phyloP scores from a whole-genome alignment of 768 basidiomycete genomes.

The Pilatotrama ljubarskyi region DNA sequence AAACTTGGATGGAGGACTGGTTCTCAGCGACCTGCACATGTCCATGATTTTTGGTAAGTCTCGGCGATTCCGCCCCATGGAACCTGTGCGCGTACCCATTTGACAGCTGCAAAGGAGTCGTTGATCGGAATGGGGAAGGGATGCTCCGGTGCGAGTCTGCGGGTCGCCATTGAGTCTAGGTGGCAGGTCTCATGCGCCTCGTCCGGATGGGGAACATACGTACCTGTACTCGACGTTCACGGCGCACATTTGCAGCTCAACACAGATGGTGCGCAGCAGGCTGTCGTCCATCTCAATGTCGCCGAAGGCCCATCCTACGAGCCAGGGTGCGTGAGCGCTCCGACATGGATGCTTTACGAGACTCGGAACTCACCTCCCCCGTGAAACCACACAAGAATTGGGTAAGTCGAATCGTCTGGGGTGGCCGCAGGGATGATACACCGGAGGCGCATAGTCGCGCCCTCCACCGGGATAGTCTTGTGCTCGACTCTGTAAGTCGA shows the following conservation, averaged over 20 bases:
- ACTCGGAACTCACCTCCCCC: conserved; percentile 11
- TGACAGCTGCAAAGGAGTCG: conserved; percentile 27
- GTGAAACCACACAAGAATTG: conserved; percentile 14
- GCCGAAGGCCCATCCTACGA: conserved; percentile 1
- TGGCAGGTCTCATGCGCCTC: not conserved
- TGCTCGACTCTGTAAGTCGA: conserved; percentile 8
- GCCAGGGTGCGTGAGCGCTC: not conserved
- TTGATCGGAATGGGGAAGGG: conserved; percentile 26
- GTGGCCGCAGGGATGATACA: conserved; percentile 1
- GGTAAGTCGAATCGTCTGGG: not conserved
- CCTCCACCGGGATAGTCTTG: conserved; percentile 13
- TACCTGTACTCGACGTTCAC: conserved; percentile 23
- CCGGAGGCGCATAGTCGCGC: conserved; percentile 8
- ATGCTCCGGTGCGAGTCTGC: conserved; percentile 30
- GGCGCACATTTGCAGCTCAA: conserved; percentile 21
- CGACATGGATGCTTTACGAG: too few species aligned
- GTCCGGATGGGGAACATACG: not conserved
- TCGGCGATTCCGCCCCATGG: not conserved
- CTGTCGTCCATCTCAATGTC: conserved; percentile 21
- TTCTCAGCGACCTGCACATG: conserved; percentile 6
- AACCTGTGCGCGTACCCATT: conserved; percentile 26
- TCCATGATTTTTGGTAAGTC: not conserved
- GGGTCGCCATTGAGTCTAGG: not conserved
- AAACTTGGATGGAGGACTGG: conserved; percentile 8
- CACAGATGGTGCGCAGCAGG: conserved; percentile 21